Evolutionary conservation across 768 basidiomycete genomes (phyloP).

Genomic region (Mycena vulgaris): DNA sequence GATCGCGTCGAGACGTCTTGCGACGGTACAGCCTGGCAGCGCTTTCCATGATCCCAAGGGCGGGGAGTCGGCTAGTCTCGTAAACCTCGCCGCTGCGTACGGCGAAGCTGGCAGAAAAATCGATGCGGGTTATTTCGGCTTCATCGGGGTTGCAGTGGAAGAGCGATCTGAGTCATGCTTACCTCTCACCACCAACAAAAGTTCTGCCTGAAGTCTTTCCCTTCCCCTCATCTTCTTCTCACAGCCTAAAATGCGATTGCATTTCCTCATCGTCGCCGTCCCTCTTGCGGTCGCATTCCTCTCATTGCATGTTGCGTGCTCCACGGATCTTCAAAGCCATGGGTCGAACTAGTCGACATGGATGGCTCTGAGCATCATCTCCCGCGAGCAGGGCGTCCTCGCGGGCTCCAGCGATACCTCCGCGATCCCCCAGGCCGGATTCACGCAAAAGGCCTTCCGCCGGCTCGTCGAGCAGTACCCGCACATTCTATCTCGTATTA

Average conservation of each 20-base stretch:
- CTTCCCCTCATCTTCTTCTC: neutral
- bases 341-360: constrained; percentile 29
- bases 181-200: too few species aligned
- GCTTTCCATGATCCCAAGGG: too few species aligned
- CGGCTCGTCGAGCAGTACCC: constrained; percentile 30
- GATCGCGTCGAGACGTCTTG: too few species aligned
- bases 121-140: too few species aligned
- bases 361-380: constrained; percentile 34
- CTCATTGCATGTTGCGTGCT: neutral
- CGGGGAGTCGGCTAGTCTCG: too few species aligned
- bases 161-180: too few species aligned
- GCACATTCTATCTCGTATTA: constrained; percentile 36
- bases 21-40: too few species aligned
- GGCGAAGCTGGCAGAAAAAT: too few species aligned
- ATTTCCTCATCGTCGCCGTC: neutral
- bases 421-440: constrained; percentile 26
- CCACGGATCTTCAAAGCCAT: neutral
- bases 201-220: too few species aligned
- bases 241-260: neutral
- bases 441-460: constrained; percentile 33
- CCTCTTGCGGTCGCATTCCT: neutral
- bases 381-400: constrained; percentile 28
- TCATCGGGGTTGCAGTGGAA: too few species aligned
- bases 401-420: constrained; percentile 25
- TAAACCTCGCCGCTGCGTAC: too few species aligned